Base-by-base conservation (phyloP, 345 rosid species). In the Salix brachista region DNA sequence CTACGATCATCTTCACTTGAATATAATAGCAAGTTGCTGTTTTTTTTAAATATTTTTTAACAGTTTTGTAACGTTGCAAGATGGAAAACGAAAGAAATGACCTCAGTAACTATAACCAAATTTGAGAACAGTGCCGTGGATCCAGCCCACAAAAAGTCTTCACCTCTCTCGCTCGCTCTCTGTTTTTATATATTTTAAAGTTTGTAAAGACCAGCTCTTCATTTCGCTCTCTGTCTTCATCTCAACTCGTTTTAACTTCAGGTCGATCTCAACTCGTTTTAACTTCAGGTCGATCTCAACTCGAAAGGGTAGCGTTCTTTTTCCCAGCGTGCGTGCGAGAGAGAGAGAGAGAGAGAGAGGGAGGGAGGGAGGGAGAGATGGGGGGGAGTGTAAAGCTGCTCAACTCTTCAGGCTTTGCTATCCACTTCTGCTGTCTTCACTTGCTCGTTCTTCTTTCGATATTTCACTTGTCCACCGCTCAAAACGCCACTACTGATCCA, bases 401-500 rank as follows among this genome's bases (percentile, higher is more conserved):
- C n/a, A 48, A 4, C 32, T 44, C 74, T 16, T 48, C 71, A 37
- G 25, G 16, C n/a, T 41, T 19, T 4, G 39, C 56, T 44, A 2
- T 13, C 56, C 16, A 13, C 56, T n/a, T 17, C 13, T 61, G 21
- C 73, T 32, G 58, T 17, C 23, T 36, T 41, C 16, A 23, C 58
- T 39, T 41, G 46, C 8, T 60, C 69, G 1, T 54, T 12, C 60
- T 39, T 9, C 64, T 75, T 25, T 69, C 41, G 13, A 1, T 23
- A 0, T 18, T 76, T 67, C 70, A 37, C 5, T 1, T 8, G 39
- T 67, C 70, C 69, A 23, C 16, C 12, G 74, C 80, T 67, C 83
- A 76, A 48, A 80, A 76, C 70, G 48, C 74, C 54, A 60, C 71
- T 3, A 76, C 77, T 0, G 83, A 76, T 23, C 83, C 83, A 42